phyloP scores from a whole-genome alignment of 352 stramenopile species.

The Globisporangium irregulare region DNA sequence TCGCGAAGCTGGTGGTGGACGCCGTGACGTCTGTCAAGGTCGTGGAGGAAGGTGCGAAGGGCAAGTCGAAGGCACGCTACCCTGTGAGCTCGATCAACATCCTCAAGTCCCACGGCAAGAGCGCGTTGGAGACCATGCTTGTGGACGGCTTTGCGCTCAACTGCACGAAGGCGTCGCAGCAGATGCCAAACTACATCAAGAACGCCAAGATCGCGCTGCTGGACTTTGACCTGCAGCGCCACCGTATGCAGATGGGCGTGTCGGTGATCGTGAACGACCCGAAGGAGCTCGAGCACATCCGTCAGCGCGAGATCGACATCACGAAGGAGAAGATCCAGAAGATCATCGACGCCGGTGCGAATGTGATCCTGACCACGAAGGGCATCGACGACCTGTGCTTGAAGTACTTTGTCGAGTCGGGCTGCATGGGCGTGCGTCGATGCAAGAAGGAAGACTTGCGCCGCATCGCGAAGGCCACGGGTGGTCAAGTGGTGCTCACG shows the following conservation, averaged over 20 bases:
- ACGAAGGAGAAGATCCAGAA: conserved; percentile 99
- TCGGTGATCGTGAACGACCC: conserved; percentile 91
- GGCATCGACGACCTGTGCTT: conserved; percentile 99
- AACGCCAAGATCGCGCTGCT: conserved; percentile 95
- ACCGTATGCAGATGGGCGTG: conserved; percentile 98
- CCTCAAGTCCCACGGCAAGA: conserved; percentile 95
- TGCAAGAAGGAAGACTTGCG: conserved; percentile 98
- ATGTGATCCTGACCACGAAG: conserved; percentile 99
- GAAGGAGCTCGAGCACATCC: conserved; percentile 98
- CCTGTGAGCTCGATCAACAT: conserved; percentile 98
- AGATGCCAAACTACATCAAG: conserved; percentile 96
- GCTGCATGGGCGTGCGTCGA: conserved; percentile 95
- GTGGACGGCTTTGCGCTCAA: conserved; percentile 97
- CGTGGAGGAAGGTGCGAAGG: conserved; percentile 80
- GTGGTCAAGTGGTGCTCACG: conserved; percentile 95
- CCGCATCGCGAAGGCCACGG: conserved; percentile 98
- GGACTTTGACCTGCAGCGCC: conserved; percentile 98
- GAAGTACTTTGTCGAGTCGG: conserved; percentile 99
- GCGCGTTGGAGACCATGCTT: conserved; percentile 86
- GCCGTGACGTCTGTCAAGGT: conserved; percentile 96
- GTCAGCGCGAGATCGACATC: conserved; percentile 99
- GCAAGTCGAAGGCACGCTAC: conserved; percentile 90
- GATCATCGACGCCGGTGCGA: conserved; percentile 97
- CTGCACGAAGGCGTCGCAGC: conserved; percentile 95
- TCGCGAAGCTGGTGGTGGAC: conserved; percentile 97